Base-by-base conservation (phyloP, 2,329 filamentous ascomycete species). In the Corinectria fuckeliana region DNA sequence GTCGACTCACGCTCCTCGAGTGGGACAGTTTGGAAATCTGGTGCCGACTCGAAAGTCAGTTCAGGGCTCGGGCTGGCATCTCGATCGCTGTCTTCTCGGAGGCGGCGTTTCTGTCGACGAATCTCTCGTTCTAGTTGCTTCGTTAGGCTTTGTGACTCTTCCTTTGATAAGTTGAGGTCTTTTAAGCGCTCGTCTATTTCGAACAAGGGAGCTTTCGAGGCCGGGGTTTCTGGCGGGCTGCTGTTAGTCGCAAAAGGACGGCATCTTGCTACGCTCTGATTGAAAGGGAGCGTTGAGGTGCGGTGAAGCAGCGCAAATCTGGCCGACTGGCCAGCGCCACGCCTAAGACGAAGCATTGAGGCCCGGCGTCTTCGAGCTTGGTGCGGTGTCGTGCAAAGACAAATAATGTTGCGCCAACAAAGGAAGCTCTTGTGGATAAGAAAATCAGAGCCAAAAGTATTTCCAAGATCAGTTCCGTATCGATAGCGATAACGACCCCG, bases 341-440 rank as follows among this genome's bases (percentile, higher is more conserved):
- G 63, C 48, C 63, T 57, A 25, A 63, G 39, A 50, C 73, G 73
- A 67, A 76, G 70, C 74, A 76, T 76, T 60, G 61, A 39, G 50
- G 45, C 20, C 42, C 36, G 41, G 20, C 10, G 41, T 52, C 56
- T 28, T 44, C 50, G 21, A 49, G 48, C 39, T 56, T 60, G 58
- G 38, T 42, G 45, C 20, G 45, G 14, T 26, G 20, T 47, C 47
- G 48, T 7, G 39, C 21, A 39, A 36, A 39, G 16, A 38, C 21
- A 26, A 32, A 36, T 11, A 28, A 18, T 28, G 9, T 16, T 26
- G 14, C 25, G 7, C 39, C n/a, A 45, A 38, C 36, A 20, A 44
- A 34, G 8, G 49, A 66, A 42, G 38, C 28, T 50, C 20, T 16
- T 9, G n/a, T 63, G 56, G 58, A 60, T 61, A 60, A 59, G 59